phyloP scores from a whole-genome alignment of 192 early-diverging fungal species.

The Coemansia sp. region DNA sequence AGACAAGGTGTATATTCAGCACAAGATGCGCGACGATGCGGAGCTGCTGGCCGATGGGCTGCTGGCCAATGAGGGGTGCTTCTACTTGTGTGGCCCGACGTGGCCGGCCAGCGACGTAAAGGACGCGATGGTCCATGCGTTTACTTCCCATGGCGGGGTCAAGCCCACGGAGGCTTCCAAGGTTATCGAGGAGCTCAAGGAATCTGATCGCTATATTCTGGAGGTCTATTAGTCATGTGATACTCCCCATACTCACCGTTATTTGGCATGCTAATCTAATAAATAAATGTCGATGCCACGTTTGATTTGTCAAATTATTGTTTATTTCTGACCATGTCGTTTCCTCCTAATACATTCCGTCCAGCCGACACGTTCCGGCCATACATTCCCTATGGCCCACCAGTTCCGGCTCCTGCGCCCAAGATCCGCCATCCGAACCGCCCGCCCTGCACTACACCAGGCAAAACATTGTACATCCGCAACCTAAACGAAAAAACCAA shows the following conservation, averaged over 20 bases:
- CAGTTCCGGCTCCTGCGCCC: constrained; percentile 14
- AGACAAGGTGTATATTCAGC: constrained; percentile 95
- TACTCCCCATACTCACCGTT: not conserved
- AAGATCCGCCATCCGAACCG: constrained; percentile 59
- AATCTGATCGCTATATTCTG: constrained; percentile 87
- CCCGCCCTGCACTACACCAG: constrained; percentile 62
- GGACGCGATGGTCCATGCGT: constrained; percentile 82
- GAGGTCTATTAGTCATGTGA: constrained; percentile 68
- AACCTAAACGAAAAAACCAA: constrained; percentile 79
- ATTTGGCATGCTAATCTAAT: too few species aligned
- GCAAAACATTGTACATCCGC: constrained; percentile 75
- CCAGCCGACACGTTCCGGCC: not conserved
- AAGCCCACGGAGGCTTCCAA: constrained; percentile 63
- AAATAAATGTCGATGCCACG: too few species aligned
- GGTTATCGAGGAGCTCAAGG: constrained; percentile 86
- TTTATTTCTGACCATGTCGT: not conserved
- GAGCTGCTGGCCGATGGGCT: constrained; percentile 72
- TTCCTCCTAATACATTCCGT: not conserved
- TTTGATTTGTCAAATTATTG: too few species aligned
- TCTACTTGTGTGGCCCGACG: constrained; percentile 97
- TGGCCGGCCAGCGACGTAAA: constrained; percentile 95
- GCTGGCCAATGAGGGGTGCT: constrained; percentile 75
- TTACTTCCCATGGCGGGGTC: constrained; percentile 63
- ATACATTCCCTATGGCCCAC: constrained; percentile 1
- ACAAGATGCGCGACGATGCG: constrained; percentile 87